A percentile compares a stretch with the other conserved stretches of the same genome.
These are phyloP conservation scores for Hemisphaericaspora lyxosophila DNA, from an alignment of 1,139 yeast genomes.

Conservation along the genomic window DNA sequence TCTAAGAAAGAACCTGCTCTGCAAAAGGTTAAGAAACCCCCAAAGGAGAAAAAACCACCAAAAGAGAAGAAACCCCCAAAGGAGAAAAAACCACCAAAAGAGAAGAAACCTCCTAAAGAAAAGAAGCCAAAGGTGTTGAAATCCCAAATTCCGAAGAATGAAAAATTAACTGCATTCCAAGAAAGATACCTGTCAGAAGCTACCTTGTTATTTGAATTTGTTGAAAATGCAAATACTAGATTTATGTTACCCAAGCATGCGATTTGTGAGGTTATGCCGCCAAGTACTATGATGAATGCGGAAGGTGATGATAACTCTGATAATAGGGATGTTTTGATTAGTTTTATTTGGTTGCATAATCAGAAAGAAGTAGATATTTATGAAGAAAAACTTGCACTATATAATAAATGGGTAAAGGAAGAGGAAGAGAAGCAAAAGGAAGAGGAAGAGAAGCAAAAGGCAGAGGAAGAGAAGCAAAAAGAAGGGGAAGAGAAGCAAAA, in stretches of 20 bases:
- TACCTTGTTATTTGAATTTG: constrained; percentile 79
- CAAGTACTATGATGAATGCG: constrained; percentile 19
- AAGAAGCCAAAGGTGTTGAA: constrained; percentile 21
- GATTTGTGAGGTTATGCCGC: constrained; percentile 59
- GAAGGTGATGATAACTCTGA: constrained; percentile 30
- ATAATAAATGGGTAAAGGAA: constrained; percentile 26
- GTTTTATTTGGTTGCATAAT: constrained; percentile 63
- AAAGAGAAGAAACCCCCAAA: constrained; percentile 23
- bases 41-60: constrained; percentile 23
- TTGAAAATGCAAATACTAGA: constrained; percentile 75
- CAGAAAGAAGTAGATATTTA: constrained; percentile 48
- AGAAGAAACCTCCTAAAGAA: constrained; percentile 26
- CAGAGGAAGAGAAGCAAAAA: constrained; percentile 21
- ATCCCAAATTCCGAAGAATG: constrained; percentile 37
- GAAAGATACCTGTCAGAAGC: constrained; percentile 68
- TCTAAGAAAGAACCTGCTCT: constrained; percentile 4
- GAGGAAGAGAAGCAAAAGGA: constrained; percentile 28
- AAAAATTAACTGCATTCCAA: constrained; percentile 70
- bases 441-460: constrained; percentile 21
- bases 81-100: constrained; percentile 22
- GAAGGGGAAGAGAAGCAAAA: constrained; percentile 13
- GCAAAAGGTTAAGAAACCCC: constrained; percentile 19
- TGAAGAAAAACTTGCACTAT: constrained; percentile 37
- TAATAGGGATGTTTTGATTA: constrained; percentile 54
- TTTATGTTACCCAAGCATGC: constrained; percentile 74